Evolutionary conservation across 2,329 filamentous ascomycete genomes (phyloP).

Genomic region (Monosporascus sp.): DNA sequence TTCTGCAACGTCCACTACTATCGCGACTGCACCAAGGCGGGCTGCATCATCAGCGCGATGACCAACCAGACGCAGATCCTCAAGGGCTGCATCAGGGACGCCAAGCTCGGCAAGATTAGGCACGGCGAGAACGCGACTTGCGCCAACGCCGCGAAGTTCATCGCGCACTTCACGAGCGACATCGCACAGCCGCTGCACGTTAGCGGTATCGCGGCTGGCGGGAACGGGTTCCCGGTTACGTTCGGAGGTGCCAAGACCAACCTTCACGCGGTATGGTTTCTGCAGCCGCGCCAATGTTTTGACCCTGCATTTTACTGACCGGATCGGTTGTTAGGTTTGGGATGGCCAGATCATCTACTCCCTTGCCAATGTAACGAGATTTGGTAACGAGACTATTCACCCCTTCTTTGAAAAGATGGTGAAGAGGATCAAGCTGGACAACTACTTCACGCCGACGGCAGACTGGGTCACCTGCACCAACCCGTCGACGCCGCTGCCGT

Average conservation of each 20-base stretch:
- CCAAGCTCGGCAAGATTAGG: slow-evolving; percentile 12
- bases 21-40: slow-evolving; percentile 31
- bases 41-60: slow-evolving; percentile 23
- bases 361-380: slow-evolving; percentile 10
- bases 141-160: slow-evolving; percentile 27
- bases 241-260: slow-evolving; percentile 39
- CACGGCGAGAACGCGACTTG: slow-evolving; percentile 10
- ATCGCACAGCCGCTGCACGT: slow-evolving; percentile 39
- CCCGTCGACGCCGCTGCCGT: slow-evolving; percentile 7
- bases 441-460: slow-evolving; percentile 10
- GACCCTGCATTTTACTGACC: neutral
- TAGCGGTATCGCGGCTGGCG: slow-evolving; percentile 37
- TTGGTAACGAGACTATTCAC: slow-evolving; percentile 13
- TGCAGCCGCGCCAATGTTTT: neutral
- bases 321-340: slow-evolving; percentile 28
- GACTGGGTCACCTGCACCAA: slow-evolving; percentile 14
- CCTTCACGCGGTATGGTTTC: slow-evolving; percentile 35
- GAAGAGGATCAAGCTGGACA: slow-evolving; percentile 9
- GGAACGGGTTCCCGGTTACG: slow-evolving; percentile 41
- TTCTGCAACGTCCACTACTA: slow-evolving; percentile 31
- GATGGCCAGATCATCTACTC: slow-evolving; percentile 42
- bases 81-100: slow-evolving; percentile 10
- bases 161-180: slow-evolving; percentile 39
- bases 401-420: slow-evolving; percentile 14
- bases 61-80: slow-evolving; percentile 20